Evolutionary conservation across 2,329 filamentous ascomycete genomes (phyloP).

Genomic region (Amauroascus niger): DNA sequence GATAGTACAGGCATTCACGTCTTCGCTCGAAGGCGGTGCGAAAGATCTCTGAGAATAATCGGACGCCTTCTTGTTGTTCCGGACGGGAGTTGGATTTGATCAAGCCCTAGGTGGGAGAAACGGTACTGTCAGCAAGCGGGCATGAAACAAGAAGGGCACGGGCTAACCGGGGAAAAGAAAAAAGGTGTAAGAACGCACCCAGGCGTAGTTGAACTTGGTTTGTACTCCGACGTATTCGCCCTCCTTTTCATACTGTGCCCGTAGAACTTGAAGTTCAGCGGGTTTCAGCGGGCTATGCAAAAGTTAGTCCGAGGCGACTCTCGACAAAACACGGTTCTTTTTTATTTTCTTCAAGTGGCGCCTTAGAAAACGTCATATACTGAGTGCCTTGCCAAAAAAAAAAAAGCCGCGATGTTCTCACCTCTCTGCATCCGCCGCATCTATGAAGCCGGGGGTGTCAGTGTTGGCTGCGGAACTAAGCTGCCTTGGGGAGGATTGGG

Average conservation of each 20-base stretch:
- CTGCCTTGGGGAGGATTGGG: slow-evolving; percentile 1
- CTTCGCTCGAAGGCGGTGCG: slow-evolving; percentile 83
- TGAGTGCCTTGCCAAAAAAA: not conserved
- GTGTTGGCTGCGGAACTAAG: slow-evolving; percentile 4
- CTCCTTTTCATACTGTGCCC: slow-evolving; percentile 93
- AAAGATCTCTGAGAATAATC: slow-evolving; percentile 92
- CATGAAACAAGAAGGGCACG: not conserved
- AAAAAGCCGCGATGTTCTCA: slow-evolving; percentile 35
- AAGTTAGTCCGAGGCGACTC: not conserved
- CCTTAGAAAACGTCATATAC: not conserved
- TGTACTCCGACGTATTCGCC: slow-evolving; percentile 93
- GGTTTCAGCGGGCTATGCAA: slow-evolving; percentile 69
- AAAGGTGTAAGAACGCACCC: slow-evolving; percentile 50
- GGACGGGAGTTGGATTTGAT: slow-evolving; percentile 79
- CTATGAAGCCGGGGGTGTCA: slow-evolving; percentile 45
- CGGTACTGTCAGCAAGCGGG: not conserved
- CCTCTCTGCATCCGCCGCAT: slow-evolving; percentile 97
- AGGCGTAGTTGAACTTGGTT: slow-evolving; percentile 99
- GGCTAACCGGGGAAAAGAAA: too few species aligned
- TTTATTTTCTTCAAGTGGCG: not conserved
- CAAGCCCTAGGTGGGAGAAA: slow-evolving; percentile 61
- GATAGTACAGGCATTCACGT: slow-evolving; percentile 96
- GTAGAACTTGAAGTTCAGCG: slow-evolving; percentile 83
- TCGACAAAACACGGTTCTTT: not conserved
- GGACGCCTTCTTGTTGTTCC: slow-evolving; percentile 91